Evolutionary conservation across 2,329 filamentous ascomycete genomes (phyloP), one percentile per base, ranked within the genome.

Genomic region (Clarireedia monteithiana): DNA sequence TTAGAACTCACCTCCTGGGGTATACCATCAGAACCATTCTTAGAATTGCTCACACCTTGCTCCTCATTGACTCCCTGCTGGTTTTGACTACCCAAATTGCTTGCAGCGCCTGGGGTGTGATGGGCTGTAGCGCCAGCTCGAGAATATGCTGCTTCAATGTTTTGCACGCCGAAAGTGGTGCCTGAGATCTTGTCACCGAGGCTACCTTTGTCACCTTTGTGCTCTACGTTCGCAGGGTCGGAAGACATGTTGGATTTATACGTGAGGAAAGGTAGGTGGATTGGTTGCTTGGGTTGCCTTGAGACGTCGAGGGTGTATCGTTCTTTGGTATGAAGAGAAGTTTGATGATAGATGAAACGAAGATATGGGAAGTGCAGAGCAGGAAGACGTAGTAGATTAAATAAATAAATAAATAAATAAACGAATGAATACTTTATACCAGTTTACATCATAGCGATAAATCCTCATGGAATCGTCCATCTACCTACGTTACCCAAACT

Each of bases 71-170:
- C 49, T 6, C 26, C 24, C 7, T 36, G 48, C 39, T 63, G 61
- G 6, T 60, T 58, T 44, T 63, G 58, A 4, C 48, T 52, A 2
- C 63, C 64, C 9, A 67, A 23, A 23, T 56, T 58, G 10, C 50
- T 54, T 7, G 61, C 63, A 10, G 17, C 17, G 5, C 64, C 64
- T 4, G 62, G 61, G 12, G 60, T 62, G n/a, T 63, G 59, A 23
- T 64, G 27, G 24, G 58, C 57, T 9, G 56, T 55, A 7, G 59
- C 65, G 24, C 63, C 63, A 0, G 62, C 64, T 47, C 61, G 52
- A 30, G 51, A 59, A 20, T 64, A 66, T 15, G 62, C 59, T 5
- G 50, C 50, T 47, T 66, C 64, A 17, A 66, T 64, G 5, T 64
- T 63, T 48, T 54, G 47, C 6, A 63, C 58, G 9, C 48, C 60